Base-by-base conservation (phyloP, 495 filamentous ascomycete species). In the Chaetomium fimeti region DNA sequence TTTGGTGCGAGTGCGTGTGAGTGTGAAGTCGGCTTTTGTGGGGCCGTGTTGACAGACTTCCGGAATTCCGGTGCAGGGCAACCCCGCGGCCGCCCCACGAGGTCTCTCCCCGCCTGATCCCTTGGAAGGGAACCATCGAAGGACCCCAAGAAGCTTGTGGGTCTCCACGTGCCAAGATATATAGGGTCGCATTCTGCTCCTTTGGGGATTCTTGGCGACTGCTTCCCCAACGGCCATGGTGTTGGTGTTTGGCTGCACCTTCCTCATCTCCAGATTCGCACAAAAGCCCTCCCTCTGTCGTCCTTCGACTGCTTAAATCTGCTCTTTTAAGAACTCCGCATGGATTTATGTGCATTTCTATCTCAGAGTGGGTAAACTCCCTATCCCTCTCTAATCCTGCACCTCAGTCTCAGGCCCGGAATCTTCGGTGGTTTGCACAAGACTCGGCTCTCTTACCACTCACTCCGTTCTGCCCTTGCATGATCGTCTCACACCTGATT, bases 401-500 rank as follows among this genome's bases (percentile, higher is more conserved):
- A 18, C 15, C 40, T 15, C 2, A 11, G 9, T 18, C 40, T 15
- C 4, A 40, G 40, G 13, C 11, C 13, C 40, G 40, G 40, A 43
- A 43, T 13, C 18, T 13, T 43, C 40, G 40, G 40, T 13, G 40
- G 45, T 3, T 49, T n/a, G 20, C 45, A 47, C n/a, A 49, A 22
- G 8, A 18, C 45, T 49, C 18, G 45, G 20, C 45, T 57, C 32
- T 48, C 36, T 16, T 47, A 47, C 36, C 22, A 45, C 43, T 40
- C 67, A 70, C 32, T 36, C n/a, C n/a, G n/a, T n/a, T n/a, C 20
- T 20, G n/a, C 27, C 24, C 18, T 59, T 53, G 73, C 71, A 79
- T 81, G 78, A 74, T 58, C 72, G 68, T 66, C 69, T 60, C 65
- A n/a, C 59, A 64, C 57, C 67, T 20, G 51, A 62, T 61, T 66